Base-by-base conservation (phyloP, 2,329 filamentous ascomycete genomes). In the Calycina marina region DNA sequence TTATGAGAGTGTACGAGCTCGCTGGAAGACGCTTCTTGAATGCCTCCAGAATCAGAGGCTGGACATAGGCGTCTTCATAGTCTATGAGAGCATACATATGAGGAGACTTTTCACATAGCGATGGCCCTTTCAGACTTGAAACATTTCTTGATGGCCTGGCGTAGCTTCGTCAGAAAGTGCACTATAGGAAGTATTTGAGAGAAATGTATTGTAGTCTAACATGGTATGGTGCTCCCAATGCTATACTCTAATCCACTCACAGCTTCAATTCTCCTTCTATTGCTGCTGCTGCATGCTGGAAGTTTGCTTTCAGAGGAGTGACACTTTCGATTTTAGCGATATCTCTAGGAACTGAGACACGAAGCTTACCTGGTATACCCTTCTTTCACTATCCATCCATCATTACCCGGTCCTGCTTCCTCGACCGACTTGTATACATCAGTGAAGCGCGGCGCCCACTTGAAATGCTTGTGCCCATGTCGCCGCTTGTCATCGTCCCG, bases 361-460 rank as follows among this genome's bases (percentile, higher is more conserved):
- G 25, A 18, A 17, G 57, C 63, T 47, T 59, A 83, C 81, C 82
- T 90, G 9, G 88, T 92, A 55, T 78, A 73, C 16, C 84, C 83
- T 52, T 93, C 76, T 53, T 80, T 79, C 14, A 98, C 82, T 20
- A 77, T 77, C 84, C 88, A 94, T 4, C 88, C 90, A 56, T 98
- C 90, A 51, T 84, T 92, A 3, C 85, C 85, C 4, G 82, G 80
- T 18, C 65, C 62, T 24, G 77, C 74, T 42, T 78, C 70, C 45
- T 85, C 73, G n/a, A 94, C 85, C 44, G 80, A 86, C 51, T 79
- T 72, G 55, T 84, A 84, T 2, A 96, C 84, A 55, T 93, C 86
- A 18, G 71, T 66, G 56, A 96, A 90, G 41, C 72, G 72, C 2
- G 88, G 90, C 29, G 81, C 74, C 90, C 90, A 96, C 58, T 88